Evolutionary conservation across 208 protist genomes (phyloP).

Genomic region (Leishmania martiniquensis): DNA sequence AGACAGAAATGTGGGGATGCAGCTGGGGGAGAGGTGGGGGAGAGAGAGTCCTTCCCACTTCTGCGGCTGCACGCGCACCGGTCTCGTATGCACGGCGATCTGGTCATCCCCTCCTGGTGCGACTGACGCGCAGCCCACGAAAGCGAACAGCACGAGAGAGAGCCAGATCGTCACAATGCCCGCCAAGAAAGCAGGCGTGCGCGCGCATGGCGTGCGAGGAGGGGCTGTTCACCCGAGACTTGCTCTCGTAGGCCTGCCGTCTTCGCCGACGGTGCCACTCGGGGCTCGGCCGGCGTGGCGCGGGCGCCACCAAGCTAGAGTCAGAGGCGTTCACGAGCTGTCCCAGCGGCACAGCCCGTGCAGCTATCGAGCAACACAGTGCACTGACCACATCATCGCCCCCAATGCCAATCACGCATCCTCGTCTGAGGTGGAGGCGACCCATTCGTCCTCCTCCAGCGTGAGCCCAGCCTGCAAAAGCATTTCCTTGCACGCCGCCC

Average conservation of each 20-base stretch:
- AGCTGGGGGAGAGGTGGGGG: not conserved
- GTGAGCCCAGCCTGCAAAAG: conserved; percentile 1
- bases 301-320: not conserved
- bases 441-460: conserved; percentile 9
- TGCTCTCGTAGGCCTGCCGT: not conserved
- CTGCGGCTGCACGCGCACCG: not conserved
- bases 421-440: not conserved
- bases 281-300: not conserved
- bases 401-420: not conserved
- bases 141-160: not conserved
- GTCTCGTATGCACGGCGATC: not conserved
- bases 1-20: not conserved
- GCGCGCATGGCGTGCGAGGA: not conserved
- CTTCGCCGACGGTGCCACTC: not conserved
- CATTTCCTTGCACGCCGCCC: not conserved
- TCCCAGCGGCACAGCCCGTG: not conserved
- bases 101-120: not conserved
- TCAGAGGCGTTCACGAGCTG: not conserved
- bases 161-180: not conserved
- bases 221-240: not conserved
- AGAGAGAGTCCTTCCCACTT: not conserved
- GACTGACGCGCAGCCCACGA: not conserved
- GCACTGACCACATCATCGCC: not conserved
- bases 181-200: not conserved
- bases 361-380: not conserved